These are phyloP conservation scores for Metschnikowia chrysomelidarum DNA, from an alignment of 805 yeast species.

Conservation along the genomic window DNA sequence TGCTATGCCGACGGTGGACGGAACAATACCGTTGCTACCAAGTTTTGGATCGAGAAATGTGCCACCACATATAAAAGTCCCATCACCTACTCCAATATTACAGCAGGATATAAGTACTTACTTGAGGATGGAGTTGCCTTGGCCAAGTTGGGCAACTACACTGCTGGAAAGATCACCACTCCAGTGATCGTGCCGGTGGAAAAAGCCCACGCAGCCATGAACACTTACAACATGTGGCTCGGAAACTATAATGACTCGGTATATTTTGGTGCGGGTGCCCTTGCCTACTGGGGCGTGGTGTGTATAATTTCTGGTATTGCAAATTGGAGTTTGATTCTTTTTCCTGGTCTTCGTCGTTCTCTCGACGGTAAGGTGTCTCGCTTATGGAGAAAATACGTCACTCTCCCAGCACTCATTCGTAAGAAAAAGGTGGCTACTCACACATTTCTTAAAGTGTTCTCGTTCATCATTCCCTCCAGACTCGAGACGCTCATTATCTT, in stretches of 20 bases:
- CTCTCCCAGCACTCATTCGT: slow-evolving; percentile 27
- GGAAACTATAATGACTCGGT: slow-evolving; percentile 38
- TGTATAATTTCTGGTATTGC: slow-evolving; percentile 38
- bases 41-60: slow-evolving; percentile 4
- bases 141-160: slow-evolving; percentile 3
- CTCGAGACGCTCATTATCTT: slow-evolving; percentile 22
- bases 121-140: slow-evolving; percentile 4
- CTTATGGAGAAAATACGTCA: slow-evolving; percentile 22
- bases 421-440: slow-evolving; percentile 9
- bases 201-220: slow-evolving; percentile 9
- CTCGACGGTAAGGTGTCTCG: slow-evolving; percentile 31
- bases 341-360: slow-evolving; percentile 33
- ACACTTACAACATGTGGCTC: slow-evolving; percentile 31
- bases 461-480: slow-evolving; percentile 29
- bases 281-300: slow-evolving; percentile 50
- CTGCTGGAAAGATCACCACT: slow-evolving; percentile 1
- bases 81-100: slow-evolving; percentile 3
- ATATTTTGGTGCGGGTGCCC: slow-evolving; percentile 31
- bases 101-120: slow-evolving; percentile 6
- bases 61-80: not conserved
- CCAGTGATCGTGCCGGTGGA: slow-evolving; percentile 26
- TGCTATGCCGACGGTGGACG: slow-evolving; percentile 6
- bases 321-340: slow-evolving; percentile 38
- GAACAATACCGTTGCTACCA: not conserved
- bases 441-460: slow-evolving; percentile 13